Conservation (phyloP, 176 grass and related monocot species). For the Chrysopogon serrulatus region DNA sequence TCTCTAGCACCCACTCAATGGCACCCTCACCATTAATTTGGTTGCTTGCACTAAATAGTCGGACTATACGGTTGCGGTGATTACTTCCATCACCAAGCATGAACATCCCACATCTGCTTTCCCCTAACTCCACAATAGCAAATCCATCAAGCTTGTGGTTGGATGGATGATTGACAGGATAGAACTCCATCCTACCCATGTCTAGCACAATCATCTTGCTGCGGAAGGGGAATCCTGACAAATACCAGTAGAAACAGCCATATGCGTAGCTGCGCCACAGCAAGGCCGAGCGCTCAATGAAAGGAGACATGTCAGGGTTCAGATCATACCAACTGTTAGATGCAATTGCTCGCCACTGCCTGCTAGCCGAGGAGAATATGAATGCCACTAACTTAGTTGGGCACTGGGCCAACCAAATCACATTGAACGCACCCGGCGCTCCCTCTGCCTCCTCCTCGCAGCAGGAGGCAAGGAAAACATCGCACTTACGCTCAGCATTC, state of each 20-base stretch:
- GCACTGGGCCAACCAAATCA: slow-evolving; percentile 22
- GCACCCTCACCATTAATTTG: not conserved
- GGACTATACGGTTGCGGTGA: not conserved
- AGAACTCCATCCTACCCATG: slow-evolving; percentile 27
- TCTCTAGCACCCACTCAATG: not conserved
- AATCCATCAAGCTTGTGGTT: not conserved
- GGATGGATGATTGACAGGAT: not conserved
- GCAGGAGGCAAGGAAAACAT: slow-evolving; percentile 15
- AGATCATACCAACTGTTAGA: not conserved
- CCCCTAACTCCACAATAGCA: slow-evolving; percentile 8
- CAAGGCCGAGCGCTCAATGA: not conserved
- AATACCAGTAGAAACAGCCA: slow-evolving; percentile 13
- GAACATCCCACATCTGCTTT: slow-evolving; percentile 21
- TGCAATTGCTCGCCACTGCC: not conserved
- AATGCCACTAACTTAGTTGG: slow-evolving; percentile 3
- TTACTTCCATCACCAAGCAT: not conserved
- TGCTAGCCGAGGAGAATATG: not conserved
- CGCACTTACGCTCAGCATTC: slow-evolving; percentile 1
- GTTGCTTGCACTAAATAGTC: not conserved
- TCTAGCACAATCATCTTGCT: slow-evolving; percentile 5
- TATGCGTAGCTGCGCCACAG: not conserved
- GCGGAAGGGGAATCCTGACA: not conserved
- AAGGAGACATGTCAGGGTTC: not conserved
- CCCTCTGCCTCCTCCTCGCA: not conserved
- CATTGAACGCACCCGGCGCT: not conserved